These are phyloP conservation scores for Cnidoscolus chayamansa DNA, from an alignment of 441 rosid species.

Conservation along the genomic window DNA sequence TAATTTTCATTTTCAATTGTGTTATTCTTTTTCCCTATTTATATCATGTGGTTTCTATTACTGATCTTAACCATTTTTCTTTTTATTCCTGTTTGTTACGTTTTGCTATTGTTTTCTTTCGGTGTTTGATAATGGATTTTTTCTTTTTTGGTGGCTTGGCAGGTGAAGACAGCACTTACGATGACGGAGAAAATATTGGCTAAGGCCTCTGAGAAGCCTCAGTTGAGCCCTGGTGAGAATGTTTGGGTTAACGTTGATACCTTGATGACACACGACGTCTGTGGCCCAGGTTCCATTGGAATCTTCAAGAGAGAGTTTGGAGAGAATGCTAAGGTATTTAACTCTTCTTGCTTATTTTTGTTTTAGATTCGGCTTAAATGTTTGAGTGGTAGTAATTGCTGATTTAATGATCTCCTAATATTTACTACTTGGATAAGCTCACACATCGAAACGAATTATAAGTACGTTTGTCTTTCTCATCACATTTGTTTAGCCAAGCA, in stretches of 20 bases:
- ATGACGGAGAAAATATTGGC: constrained; percentile 93
- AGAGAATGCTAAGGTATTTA: constrained; percentile 66
- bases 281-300: constrained; percentile 92
- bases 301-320: constrained; percentile 92
- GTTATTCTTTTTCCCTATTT: background rate
- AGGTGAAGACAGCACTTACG: constrained; percentile 90
- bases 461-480: background rate
- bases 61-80: background rate
- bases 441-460: background rate
- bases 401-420: background rate
- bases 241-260: constrained; percentile 89
- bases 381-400: background rate
- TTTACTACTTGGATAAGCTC: background rate
- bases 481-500: background rate
- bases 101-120: background rate
- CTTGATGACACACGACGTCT: constrained; percentile 95
- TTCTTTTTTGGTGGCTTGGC: background rate
- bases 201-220: constrained; percentile 70
- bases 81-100: background rate
- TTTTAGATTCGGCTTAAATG: background rate
- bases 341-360: background rate
- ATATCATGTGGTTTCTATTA: background rate
- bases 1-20: background rate
- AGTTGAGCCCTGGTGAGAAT: constrained; percentile 81
- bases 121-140: background rate